Evolutionary conservation across 345 rosid genomes (phyloP).

Genomic region (Hirschfeldia incana): DNA sequence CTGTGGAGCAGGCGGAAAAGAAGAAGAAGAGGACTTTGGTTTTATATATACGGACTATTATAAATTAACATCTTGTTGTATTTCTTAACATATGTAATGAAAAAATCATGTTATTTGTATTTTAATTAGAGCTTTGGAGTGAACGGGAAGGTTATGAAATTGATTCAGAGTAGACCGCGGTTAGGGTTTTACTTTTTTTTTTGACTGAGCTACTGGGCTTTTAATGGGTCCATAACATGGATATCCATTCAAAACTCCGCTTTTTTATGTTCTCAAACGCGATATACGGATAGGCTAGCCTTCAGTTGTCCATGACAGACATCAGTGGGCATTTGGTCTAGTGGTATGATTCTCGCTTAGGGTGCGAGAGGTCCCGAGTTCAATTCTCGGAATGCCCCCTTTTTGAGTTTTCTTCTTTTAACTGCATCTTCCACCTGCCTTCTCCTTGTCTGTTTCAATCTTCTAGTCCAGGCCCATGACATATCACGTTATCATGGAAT

Average conservation of each 20-base stretch:
- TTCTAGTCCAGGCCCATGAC: not conserved
- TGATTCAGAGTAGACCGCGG: not conserved
- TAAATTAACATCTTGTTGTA: not conserved
- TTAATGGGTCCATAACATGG: not conserved
- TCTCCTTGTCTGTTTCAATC: not conserved
- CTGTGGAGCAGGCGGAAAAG: constrained; percentile 12
- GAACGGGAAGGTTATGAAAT: not conserved
- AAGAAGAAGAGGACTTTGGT: constrained; percentile 7
- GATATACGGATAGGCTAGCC: too few species aligned
- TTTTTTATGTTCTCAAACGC: not conserved
- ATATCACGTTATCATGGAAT: not conserved
- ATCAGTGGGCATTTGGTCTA: constrained; percentile 84
- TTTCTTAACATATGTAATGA: not conserved
- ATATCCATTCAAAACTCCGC: not conserved
- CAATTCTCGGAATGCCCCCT: constrained; percentile 71
- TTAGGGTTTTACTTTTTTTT: not conserved
- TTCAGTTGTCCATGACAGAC: too few species aligned
- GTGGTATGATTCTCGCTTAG: constrained; percentile 93
- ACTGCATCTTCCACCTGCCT: not conserved
- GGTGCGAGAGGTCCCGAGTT: constrained; percentile 87
- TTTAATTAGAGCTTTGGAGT: not conserved
- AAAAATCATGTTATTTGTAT: not conserved
- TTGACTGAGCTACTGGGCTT: not conserved
- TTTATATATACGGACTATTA: constrained; percentile 12
- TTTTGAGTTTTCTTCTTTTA: not conserved